Percentiles rank a stretch among this genome's conserved stretches.
Conservation (phyloP, 306 rosid genomes). For the Alnus glutinosa region DNA sequence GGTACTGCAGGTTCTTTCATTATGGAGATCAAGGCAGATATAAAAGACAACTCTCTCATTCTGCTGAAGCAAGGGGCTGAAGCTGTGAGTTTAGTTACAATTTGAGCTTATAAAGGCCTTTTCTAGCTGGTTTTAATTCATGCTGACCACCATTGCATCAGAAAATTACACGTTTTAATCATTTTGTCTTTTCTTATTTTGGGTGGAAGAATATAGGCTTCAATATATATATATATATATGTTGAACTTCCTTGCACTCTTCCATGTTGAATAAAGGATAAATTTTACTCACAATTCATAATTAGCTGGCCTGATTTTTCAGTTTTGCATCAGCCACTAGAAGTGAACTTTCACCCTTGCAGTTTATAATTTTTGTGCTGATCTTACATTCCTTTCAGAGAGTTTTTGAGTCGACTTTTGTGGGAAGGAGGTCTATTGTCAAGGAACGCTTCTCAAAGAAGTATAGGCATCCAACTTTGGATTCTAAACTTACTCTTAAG, state of each 20-base stretch:
- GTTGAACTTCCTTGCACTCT: background rate
- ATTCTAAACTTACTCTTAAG: conserved; percentile 79
- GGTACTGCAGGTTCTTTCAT: background rate
- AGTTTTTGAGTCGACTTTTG: conserved; percentile 75
- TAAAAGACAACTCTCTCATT: conserved; percentile 29
- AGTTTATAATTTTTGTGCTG: conserved; percentile 12
- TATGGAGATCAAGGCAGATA: conserved; percentile 37
- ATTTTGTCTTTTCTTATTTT: background rate
- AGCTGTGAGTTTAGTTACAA: conserved; percentile 49
- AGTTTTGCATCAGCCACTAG: background rate
- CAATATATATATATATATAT: conserved; percentile 15
- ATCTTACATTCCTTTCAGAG: conserved; percentile 45
- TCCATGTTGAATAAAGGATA: background rate
- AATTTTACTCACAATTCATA: background rate
- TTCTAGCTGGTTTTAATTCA: background rate
- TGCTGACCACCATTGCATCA: background rate
- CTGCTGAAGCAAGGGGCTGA: conserved; percentile 68
- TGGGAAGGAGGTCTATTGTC: conserved; percentile 67
- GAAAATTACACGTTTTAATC: background rate
- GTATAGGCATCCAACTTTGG: conserved; percentile 88
- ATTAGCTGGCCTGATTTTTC: background rate
- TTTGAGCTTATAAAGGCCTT: background rate
- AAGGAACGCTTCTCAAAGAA: conserved; percentile 93
- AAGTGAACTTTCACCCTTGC: background rate
- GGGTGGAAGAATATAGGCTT: conserved; percentile 20